Evolutionary conservation across 73 alveolate species (phyloP), one percentile per base, ranked within the genome.

Genomic region (Vitrella brassicaformis): DNA sequence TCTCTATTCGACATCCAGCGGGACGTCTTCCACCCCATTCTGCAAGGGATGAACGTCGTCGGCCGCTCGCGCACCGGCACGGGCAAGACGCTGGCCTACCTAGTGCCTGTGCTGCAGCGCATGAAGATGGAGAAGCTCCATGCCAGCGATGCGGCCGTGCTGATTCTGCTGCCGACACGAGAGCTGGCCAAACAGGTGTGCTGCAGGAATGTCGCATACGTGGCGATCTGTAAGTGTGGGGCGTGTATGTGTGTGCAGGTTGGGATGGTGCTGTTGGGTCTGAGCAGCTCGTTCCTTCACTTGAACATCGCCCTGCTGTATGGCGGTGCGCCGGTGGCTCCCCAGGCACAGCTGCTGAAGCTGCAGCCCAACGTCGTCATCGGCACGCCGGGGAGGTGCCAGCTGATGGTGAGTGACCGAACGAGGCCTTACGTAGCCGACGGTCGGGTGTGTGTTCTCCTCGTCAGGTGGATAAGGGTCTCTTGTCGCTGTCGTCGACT

Each of bases 51-150:
- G 45, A 91, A 87, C 76, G 27, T 87, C 47, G 68, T 84, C n/a
- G 91, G 73, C 10, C 65, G 91, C 32, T 75, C 91, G 30, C 77
- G 89, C 31, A 87, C 94, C 0, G 94, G 94, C 28, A 70, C 85
- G 66, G 94, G 94, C 19, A 87, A 87, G 70, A 87, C 94, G 0
- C 82, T 87, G 25, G 26, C 82, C 27, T 87, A 73, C 75, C 72
- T 87, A 10, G 47, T 87, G 8, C 91, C 94, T 25, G 46, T 87
- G 18, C 30, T 87, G 19, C 91, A 87, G 75, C 79, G 73, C 65
- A 71, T 87, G 68, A 84, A 84, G 65, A 71, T 69, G 39, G 86
- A 79, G 39, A 74, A 71, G 65, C 77, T 85, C 81, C n/a, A n/a
- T n/a, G 31, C 73, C 27, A 90, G 83, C 68, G 91, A 90, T 19